Evolutionary conservation across 331 rosid species (phyloP).

Genomic region (Phaseolus coccineus): DNA sequence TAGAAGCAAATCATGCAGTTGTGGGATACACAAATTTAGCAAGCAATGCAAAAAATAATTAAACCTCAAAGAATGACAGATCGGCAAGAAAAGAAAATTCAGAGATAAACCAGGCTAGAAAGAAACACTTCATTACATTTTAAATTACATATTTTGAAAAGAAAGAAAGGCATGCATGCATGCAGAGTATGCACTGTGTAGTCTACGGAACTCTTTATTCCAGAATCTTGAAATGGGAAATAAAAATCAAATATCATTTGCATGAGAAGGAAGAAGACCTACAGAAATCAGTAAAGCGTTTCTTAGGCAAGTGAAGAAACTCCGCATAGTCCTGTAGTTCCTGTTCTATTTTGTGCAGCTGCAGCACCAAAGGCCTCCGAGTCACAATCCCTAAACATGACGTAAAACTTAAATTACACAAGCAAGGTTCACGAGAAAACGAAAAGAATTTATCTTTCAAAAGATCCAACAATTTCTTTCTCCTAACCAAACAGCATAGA

Average conservation of each 20-base stretch:
- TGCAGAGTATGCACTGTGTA: slow-evolving; percentile 20
- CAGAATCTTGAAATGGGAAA: slow-evolving; percentile 22
- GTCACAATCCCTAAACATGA: slow-evolving; percentile 81
- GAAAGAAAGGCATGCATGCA: not conserved
- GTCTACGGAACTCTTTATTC: slow-evolving; percentile 18
- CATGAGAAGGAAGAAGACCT: slow-evolving; percentile 47
- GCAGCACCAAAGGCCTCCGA: slow-evolving; percentile 94
- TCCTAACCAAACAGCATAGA: slow-evolving; percentile 32
- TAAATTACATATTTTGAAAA: not conserved
- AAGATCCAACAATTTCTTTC: slow-evolving; percentile 4
- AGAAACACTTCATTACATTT: not conserved
- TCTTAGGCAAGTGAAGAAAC: slow-evolving; percentile 79
- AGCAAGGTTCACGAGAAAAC: not conserved
- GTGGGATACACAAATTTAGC: not conserved
- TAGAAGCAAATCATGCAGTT: slow-evolving; percentile 11
- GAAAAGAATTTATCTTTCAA: not conserved
- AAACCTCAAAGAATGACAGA: slow-evolving; percentile 23
- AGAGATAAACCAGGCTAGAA: not conserved
- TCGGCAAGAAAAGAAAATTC: not conserved
- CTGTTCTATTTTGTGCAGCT: slow-evolving; percentile 67
- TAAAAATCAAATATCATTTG: slow-evolving; percentile 13
- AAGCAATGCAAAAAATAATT: slow-evolving; percentile 26
- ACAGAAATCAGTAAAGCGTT: slow-evolving; percentile 75
- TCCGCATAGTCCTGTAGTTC: slow-evolving; percentile 74
- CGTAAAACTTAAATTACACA: slow-evolving; percentile 15